Evolutionary conservation across 129 eudicot genomes (phyloP).

Genomic region (Flaveria robusta): DNA sequence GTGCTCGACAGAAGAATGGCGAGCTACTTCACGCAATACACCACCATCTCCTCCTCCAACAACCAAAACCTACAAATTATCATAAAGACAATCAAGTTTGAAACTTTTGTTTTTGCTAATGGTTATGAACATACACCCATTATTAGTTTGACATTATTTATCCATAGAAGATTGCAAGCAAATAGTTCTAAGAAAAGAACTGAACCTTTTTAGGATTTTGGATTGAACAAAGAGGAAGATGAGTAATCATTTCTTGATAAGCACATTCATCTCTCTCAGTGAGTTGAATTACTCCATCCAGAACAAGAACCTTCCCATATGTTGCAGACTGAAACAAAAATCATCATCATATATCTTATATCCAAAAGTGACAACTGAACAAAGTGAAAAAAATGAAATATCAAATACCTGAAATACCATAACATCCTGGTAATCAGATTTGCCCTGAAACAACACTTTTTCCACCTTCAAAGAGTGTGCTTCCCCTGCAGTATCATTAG

Average conservation of each 20-base stretch:
- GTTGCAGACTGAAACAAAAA: slow-evolving; percentile 76
- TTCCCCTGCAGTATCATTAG: slow-evolving; percentile 55
- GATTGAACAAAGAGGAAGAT: slow-evolving; percentile 94
- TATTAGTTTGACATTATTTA: neutral
- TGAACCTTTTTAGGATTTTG: slow-evolving; percentile 90
- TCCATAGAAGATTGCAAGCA: slow-evolving; percentile 10
- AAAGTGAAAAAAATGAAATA: neutral
- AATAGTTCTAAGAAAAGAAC: neutral
- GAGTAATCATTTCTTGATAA: slow-evolving; percentile 96
- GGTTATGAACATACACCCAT: neutral
- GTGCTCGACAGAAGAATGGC: slow-evolving; percentile 87
- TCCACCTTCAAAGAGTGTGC: slow-evolving; percentile 97
- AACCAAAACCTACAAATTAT: slow-evolving; percentile 69
- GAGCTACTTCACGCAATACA: slow-evolving; percentile 93
- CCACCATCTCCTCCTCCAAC: slow-evolving; percentile 99
- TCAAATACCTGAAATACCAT: slow-evolving; percentile 83
- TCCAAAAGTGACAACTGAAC: neutral
- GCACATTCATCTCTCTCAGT: slow-evolving; percentile 99
- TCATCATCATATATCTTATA: slow-evolving; percentile 2
- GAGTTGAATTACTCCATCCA: slow-evolving; percentile 97
- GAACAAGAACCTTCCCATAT: slow-evolving; percentile 94
- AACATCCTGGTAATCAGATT: slow-evolving; percentile 90
- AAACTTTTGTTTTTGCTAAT: neutral
- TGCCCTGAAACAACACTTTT: slow-evolving; percentile 78
- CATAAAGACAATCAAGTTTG: neutral